Evolutionary conservation across 2,329 filamentous ascomycete genomes (phyloP).

Genomic region (Clarireedia monteithiana): DNA sequence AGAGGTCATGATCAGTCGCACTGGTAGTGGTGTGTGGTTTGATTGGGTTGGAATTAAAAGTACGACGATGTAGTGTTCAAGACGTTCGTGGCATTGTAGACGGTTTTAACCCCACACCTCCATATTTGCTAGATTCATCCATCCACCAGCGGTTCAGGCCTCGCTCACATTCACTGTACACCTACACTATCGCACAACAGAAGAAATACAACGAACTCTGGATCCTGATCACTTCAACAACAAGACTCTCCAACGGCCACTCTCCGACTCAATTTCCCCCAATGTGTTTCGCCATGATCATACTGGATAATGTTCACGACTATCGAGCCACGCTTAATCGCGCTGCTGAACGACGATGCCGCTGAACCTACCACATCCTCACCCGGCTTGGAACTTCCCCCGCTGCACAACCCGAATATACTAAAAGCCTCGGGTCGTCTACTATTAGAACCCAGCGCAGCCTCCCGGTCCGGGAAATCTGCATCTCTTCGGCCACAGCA

Average conservation of each 20-base stretch:
- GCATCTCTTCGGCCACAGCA: conserved; percentile 16
- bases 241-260: too few species aligned
- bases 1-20: conserved; percentile 43
- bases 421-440: conserved; percentile 36
- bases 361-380: conserved; percentile 27
- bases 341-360: conserved; percentile 52
- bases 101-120: too few species aligned
- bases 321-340: conserved; percentile 60
- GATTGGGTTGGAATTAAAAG: background rate
- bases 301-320: conserved; percentile 32
- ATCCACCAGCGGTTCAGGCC: too few species aligned
- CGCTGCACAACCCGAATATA: conserved; percentile 42
- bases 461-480: conserved; percentile 22
- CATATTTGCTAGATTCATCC: background rate
- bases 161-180: too few species aligned
- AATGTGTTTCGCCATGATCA: conserved; percentile 5
- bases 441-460: conserved; percentile 45
- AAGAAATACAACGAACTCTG: too few species aligned
- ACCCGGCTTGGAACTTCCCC: conserved; percentile 44
- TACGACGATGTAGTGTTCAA: background rate
- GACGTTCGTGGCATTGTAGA: too few species aligned
- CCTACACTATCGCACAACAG: too few species aligned
- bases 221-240: too few species aligned
- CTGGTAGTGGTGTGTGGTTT: background rate
- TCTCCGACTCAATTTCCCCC: background rate